These are phyloP conservation scores for Tetrapisispora nanseiensis DNA, from an alignment of 805 yeast species.

Conservation along the genomic window DNA sequence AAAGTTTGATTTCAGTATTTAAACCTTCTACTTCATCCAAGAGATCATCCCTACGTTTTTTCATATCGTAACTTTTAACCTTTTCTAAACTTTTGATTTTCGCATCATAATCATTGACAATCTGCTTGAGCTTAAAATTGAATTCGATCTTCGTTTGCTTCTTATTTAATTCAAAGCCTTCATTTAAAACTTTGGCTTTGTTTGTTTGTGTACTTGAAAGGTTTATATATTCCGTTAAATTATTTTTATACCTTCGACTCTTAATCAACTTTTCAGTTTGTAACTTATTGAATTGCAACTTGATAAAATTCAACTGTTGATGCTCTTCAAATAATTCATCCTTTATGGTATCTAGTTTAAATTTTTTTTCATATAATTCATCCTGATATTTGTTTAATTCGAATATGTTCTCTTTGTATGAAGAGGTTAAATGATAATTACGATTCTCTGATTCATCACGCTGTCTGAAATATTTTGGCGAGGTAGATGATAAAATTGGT, in stretches of 20 bases:
- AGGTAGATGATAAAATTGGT: conserved; percentile 9
- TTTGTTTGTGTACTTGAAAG: conserved; percentile 22
- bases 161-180: conserved; percentile 29
- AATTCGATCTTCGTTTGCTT: conserved; percentile 28
- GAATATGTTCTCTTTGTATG: conserved; percentile 25
- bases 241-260: conserved; percentile 22
- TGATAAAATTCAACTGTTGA: conserved; percentile 14
- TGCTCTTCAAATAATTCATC: conserved; percentile 17
- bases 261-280: conserved; percentile 21
- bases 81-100: conserved; percentile 34
- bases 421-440: conserved; percentile 19
- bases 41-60: conserved; percentile 24
- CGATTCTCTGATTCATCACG: neutral
- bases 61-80: conserved; percentile 27
- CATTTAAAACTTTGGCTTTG: conserved; percentile 17
- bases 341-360: conserved; percentile 16
- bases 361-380: conserved; percentile 18
- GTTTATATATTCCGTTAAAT: conserved; percentile 27
- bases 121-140: conserved; percentile 31
- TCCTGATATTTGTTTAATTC: conserved; percentile 25
- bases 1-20: conserved; percentile 15
- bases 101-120: conserved; percentile 27
- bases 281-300: conserved; percentile 22
- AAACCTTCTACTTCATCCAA: conserved; percentile 26
- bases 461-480: conserved; percentile 10